Percentiles rank a stretch among this genome's conserved stretches.
Conservation (phyloP, 73 alveolate species). For the Tetrahymena malaccensis region DNA sequence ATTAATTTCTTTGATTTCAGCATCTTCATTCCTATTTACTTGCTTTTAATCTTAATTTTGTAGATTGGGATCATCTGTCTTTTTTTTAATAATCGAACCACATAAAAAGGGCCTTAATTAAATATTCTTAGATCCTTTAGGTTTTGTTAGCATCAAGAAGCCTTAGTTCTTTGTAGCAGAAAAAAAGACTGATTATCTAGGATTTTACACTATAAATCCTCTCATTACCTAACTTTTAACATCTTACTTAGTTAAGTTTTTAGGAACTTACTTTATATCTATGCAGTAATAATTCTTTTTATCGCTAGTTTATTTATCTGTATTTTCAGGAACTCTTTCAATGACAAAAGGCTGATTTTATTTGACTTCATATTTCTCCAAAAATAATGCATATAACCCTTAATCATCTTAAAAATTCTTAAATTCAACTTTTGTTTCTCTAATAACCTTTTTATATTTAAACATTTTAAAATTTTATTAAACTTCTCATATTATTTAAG, state of each 20-base stretch:
- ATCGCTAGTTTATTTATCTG: neutral
- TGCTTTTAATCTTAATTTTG: neutral
- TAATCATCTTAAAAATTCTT: neutral
- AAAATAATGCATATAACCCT: neutral
- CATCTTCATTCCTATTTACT: neutral
- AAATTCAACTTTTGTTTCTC: neutral
- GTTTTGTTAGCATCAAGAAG: neutral
- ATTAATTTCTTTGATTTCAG: neutral
- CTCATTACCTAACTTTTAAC: neutral
- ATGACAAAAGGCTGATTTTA: neutral
- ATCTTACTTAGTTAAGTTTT: neutral
- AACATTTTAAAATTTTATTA: neutral
- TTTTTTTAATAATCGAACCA: neutral
- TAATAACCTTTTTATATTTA: neutral
- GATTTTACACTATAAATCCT: neutral
- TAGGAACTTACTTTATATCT: neutral
- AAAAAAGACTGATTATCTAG: neutral
- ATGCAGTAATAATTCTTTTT: neutral
- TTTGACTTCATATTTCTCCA: neutral
- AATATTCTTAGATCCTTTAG: neutral
- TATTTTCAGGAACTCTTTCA: neutral
- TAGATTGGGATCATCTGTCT: neutral
- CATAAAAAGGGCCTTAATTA: neutral
- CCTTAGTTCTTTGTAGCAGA: neutral
- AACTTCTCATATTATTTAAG: neutral